A percentile compares a stretch with the other conserved stretches of the same genome.
phyloP scores from a whole-genome alignment of 2,329 filamentous ascomycete species.

The Chrysosporium queenslandicum region DNA sequence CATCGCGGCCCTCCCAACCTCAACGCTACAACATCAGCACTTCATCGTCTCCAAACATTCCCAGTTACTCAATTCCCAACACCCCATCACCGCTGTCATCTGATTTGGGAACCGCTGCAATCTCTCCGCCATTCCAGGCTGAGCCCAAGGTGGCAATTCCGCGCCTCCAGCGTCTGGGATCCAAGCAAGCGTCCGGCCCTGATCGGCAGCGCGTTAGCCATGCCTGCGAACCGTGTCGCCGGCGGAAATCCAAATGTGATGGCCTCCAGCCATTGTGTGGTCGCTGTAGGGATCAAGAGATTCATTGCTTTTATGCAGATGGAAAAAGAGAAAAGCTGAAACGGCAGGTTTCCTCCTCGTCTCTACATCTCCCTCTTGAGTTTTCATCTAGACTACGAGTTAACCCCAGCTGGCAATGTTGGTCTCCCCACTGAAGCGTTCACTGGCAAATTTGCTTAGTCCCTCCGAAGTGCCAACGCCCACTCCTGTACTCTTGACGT shows the following conservation, averaged over 20 bases:
- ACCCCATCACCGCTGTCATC: slow-evolving; percentile 4
- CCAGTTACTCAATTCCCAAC: slow-evolving; percentile 1
- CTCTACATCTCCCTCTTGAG: neutral
- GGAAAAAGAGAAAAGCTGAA: slow-evolving; percentile 31
- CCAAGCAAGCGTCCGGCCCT: slow-evolving; percentile 6
- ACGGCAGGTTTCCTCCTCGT: slow-evolving; percentile 13
- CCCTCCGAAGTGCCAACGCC: neutral
- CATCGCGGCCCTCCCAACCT: slow-evolving; percentile 8
- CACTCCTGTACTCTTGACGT: neutral
- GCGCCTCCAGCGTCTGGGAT: slow-evolving; percentile 15
- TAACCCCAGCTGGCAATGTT: neutral
- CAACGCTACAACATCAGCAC: slow-evolving; percentile 6
- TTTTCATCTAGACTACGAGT: neutral
- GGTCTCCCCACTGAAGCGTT: neutral
- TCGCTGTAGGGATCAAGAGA: slow-evolving; percentile 24
- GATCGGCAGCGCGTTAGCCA: slow-evolving; percentile 19
- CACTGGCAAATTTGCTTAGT: neutral
- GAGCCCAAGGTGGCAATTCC: slow-evolving; percentile 19
- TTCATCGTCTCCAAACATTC: slow-evolving; percentile 2
- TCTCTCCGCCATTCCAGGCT: slow-evolving; percentile 3
- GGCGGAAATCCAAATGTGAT: slow-evolving; percentile 32
- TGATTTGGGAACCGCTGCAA: slow-evolving; percentile 6
- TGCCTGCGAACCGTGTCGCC: slow-evolving; percentile 29
- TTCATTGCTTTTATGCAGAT: slow-evolving; percentile 27
- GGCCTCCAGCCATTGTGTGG: slow-evolving; percentile 27